Evolutionary conservation across 2,329 filamentous ascomycete genomes (phyloP).

Genomic region (Mycosphaerella sp.): DNA sequence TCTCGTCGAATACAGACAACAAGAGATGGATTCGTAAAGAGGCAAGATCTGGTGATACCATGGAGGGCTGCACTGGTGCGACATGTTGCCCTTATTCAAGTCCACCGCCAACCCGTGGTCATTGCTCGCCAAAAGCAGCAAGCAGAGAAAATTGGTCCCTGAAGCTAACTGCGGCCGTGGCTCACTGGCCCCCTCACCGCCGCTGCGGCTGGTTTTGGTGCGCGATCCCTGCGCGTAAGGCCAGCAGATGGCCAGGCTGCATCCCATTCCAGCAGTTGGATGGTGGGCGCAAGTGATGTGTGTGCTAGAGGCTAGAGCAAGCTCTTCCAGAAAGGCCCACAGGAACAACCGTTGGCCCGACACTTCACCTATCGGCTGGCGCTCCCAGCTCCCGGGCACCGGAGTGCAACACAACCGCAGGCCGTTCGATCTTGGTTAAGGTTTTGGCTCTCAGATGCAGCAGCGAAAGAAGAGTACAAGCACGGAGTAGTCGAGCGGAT

Average conservation of each 20-base stretch:
- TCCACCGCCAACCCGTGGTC: constrained; percentile 27
- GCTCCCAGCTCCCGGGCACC: constrained; percentile 27
- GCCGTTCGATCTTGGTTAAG: constrained; percentile 27
- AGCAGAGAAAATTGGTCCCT: constrained; percentile 32
- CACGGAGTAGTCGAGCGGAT: constrained; percentile 16
- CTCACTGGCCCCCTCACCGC: constrained; percentile 36
- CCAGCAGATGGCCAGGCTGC: constrained; percentile 20
- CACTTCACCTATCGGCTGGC: constrained; percentile 29
- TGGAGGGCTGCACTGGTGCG: constrained; percentile 30
- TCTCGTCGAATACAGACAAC: constrained; percentile 29
- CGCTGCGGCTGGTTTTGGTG: constrained; percentile 38
- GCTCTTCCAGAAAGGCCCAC: constrained; percentile 22
- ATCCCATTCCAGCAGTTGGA: constrained; percentile 22
- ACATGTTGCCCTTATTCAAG: constrained; percentile 27
- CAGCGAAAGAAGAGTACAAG: constrained; percentile 1
- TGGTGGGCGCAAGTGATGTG: constrained; percentile 20
- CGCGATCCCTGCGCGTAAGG: constrained; percentile 36
- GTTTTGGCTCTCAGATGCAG: constrained; percentile 18
- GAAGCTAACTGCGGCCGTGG: constrained; percentile 37
- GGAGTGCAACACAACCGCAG: constrained; percentile 24
- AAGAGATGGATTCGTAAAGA: constrained; percentile 30
- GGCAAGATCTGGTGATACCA: constrained; percentile 34
- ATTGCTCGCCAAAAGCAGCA: constrained; percentile 30
- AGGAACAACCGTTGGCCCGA: constrained; percentile 21
- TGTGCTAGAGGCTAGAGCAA: constrained; percentile 19